Conservation (phyloP, 371 early-diverging fungal genomes). For the Mortierella sp. region DNA sequence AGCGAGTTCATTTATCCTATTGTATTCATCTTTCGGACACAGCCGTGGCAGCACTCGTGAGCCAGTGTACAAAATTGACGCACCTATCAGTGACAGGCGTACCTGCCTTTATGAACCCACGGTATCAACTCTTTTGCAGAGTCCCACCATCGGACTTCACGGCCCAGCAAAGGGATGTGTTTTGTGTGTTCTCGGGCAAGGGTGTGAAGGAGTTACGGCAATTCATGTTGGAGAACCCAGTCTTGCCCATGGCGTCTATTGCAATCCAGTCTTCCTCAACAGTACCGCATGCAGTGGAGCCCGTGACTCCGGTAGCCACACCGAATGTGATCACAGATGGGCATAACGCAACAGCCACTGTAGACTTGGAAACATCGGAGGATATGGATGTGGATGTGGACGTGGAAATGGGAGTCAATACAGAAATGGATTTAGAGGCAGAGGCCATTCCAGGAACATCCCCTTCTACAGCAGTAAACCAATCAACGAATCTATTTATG, state of each 20-base stretch:
- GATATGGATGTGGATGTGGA: no score
- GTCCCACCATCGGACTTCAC: constrained; percentile 68
- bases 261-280: neutral
- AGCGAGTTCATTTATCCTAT: constrained; percentile 72
- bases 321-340: neutral
- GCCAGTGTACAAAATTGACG: constrained; percentile 63
- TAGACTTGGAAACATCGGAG: no score
- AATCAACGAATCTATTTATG: neutral
- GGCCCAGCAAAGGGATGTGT: constrained; percentile 61
- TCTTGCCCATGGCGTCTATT: neutral
- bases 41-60: constrained; percentile 63
- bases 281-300: neutral
- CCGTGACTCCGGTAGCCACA: neutral
- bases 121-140: constrained; percentile 67
- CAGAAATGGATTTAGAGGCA: no score
- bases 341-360: neutral
- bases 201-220: constrained; percentile 64
- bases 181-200: constrained; percentile 73
- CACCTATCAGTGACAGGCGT: constrained; percentile 72
- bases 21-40: constrained; percentile 62
- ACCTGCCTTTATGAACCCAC: constrained; percentile 65
- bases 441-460: no score
- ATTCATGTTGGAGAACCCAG: constrained; percentile 39
- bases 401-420: no score
- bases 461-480: neutral